Evolutionary conservation across 1,284 basidiomycete species (phyloP).

Genomic region (Marasmius tenuissimus): DNA sequence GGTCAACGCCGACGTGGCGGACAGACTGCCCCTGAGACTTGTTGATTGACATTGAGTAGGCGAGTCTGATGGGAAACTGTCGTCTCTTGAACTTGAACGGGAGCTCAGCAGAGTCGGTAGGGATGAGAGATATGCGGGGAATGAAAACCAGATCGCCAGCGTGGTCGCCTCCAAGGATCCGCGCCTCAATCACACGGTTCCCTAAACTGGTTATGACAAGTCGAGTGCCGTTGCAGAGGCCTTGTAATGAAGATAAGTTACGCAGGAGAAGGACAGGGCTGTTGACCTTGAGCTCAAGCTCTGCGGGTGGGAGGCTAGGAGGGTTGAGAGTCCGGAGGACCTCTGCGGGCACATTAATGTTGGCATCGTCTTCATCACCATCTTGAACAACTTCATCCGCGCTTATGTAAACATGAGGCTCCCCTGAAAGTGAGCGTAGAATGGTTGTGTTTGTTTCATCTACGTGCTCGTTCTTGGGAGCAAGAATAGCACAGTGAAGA

Average conservation of each 20-base stretch:
- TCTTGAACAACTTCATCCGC: slow-evolving; percentile 18
- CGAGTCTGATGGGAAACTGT: slow-evolving; percentile 28
- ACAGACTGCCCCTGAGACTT: slow-evolving; percentile 23
- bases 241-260: slow-evolving; percentile 29
- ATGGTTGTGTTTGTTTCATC: slow-evolving; percentile 29
- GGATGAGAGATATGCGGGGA: slow-evolving; percentile 27
- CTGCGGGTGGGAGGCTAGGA: slow-evolving; percentile 22
- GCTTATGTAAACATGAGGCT: slow-evolving; percentile 19
- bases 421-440: slow-evolving; percentile 29
- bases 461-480: slow-evolving; percentile 36
- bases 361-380: neutral
- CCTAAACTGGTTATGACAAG: slow-evolving; percentile 20
- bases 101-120: slow-evolving; percentile 16
- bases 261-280: slow-evolving; percentile 34
- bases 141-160: slow-evolving; percentile 30
- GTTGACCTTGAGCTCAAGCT: slow-evolving; percentile 24
- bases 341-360: slow-evolving; percentile 9
- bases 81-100: slow-evolving; percentile 22
- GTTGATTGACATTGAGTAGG: slow-evolving; percentile 39
- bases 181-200: slow-evolving; percentile 24
- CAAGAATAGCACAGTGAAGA: slow-evolving; percentile 33
- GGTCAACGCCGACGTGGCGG: no score
- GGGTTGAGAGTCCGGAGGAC: slow-evolving; percentile 19
- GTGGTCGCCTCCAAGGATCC: slow-evolving; percentile 26
- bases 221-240: slow-evolving; percentile 37